Base-by-base conservation (phyloP, 108 stramenopile species). In the Bacterosira constricta region DNA sequence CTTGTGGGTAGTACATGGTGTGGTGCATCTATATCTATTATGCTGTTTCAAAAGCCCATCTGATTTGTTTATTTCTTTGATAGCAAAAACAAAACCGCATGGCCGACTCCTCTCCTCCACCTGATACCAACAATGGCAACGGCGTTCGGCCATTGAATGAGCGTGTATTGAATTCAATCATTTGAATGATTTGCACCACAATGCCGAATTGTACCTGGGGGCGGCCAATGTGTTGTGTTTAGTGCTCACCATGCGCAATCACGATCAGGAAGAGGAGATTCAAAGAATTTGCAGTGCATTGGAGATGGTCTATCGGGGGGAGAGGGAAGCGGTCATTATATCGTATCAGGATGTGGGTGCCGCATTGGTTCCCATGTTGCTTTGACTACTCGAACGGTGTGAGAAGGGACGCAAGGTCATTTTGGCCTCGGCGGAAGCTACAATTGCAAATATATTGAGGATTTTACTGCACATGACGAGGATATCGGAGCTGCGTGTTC, bases 241-340 rank as follows among this genome's bases (percentile, higher is more conserved):
- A 6, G 65, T 83, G 9, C 85, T 94, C 11, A 73, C 60, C 47
- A 80, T 79, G 68, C 62, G 85, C 51, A n/a, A n/a, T n/a, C n/a
- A n/a, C n/a, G 69, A 85, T 29, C 55, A 83, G 56, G 90, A 90
- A 25, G 89, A 87, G 49, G 93, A 91, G 60, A 84, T 91, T 35
- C 69, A 83, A 3, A 79, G 86, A 80, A 80, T 94, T 20, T 80
- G 85, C 60, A 76, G 85, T 13, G 88, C 89, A 7, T 55, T 91
- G 1, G 93, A 94, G 80, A 69, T 94, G 90, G 88, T 90, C 3
- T 90, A 85, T 67, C 67, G 90, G 27, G 90, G 79, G 9, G 85
- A 85, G 12, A 57, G 69, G 23, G 65, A 79, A 32, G 78, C 62
- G 41, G 81, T 94, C 5, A 68, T 86, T 12, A 62, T 55, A 20